Percentiles rank a stretch among this genome's conserved stretches.
Evolutionary conservation across 2,329 filamentous ascomycete genomes (phyloP).

Genomic region (Leptoxyphium fumago): DNA sequence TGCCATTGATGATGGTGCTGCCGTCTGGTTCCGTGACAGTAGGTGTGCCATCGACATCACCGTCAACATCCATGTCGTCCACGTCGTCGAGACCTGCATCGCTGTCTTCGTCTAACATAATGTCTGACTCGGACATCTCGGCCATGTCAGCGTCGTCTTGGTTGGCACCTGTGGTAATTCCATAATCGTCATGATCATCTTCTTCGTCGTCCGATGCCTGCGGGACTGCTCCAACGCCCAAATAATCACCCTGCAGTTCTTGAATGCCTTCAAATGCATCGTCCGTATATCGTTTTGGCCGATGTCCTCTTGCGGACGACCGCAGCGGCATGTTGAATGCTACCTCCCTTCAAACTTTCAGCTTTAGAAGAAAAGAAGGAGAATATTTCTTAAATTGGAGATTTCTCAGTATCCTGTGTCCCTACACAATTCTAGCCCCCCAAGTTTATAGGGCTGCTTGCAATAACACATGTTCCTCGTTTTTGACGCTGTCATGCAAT

Average conservation of each 20-base stretch:
- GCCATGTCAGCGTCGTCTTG: constrained; percentile 15
- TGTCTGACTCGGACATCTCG: constrained; percentile 18
- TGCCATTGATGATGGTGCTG: not conserved
- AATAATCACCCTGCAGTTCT: constrained; percentile 20
- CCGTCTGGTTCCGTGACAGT: not conserved
- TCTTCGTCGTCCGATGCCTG: constrained; percentile 17
- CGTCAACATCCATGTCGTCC: constrained; percentile 23
- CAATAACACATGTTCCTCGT: too few relatives aligned
- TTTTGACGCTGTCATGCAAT: too few relatives aligned
- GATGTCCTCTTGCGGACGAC: constrained; percentile 9
- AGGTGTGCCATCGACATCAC: constrained; percentile 9
- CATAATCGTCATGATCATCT: constrained; percentile 21
- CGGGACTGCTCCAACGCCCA: constrained; percentile 17
- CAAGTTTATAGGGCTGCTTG: too few relatives aligned
- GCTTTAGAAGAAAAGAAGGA: too few relatives aligned
- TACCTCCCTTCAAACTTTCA: not conserved
- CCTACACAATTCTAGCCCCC: too few relatives aligned
- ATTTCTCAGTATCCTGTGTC: too few relatives aligned
- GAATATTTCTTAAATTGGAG: too few relatives aligned
- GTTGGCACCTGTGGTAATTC: constrained; percentile 6
- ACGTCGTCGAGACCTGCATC: constrained; percentile 13
- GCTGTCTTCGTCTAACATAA: constrained; percentile 19
- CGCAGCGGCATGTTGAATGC: constrained; percentile 5
- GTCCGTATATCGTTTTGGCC: constrained; percentile 18
- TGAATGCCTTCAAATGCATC: constrained; percentile 22